Evolutionary conservation across 1,284 basidiomycete genomes (phyloP).

Genomic region (Papiliotrema terrestris): DNA sequence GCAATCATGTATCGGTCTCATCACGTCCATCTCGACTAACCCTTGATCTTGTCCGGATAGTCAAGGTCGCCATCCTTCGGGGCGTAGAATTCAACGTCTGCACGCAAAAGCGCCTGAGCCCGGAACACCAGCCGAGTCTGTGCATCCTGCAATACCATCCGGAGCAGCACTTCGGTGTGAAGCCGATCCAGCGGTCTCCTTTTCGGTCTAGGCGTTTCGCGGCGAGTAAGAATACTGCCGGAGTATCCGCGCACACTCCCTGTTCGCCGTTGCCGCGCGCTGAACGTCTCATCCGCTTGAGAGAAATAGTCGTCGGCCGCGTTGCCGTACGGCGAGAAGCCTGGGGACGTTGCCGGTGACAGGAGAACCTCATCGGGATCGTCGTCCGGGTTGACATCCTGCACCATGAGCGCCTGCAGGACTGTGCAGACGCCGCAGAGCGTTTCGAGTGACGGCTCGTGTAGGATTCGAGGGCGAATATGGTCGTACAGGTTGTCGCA

Average conservation of each 20-base stretch:
- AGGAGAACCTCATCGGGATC: constrained; percentile 26
- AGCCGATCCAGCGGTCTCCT: constrained; percentile 54
- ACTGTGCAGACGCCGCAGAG: constrained; percentile 92
- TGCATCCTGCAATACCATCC: constrained; percentile 88
- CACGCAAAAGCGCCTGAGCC: constrained; percentile 81
- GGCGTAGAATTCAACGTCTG: constrained; percentile 76
- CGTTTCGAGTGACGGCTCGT: constrained; percentile 77
- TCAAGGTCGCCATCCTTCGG: constrained; percentile 69
- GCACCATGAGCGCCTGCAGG: constrained; percentile 86
- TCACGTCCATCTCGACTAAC: constrained; percentile 12
- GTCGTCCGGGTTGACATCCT: constrained; percentile 54
- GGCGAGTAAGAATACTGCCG: constrained; percentile 1
- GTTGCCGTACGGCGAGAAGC: constrained; percentile 7
- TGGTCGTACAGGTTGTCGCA: constrained; percentile 93
- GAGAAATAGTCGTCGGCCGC: constrained; percentile 13
- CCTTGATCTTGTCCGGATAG: constrained; percentile 66
- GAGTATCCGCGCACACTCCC: constrained; percentile 5
- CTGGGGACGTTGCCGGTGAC: constrained; percentile 23
- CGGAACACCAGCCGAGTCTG: constrained; percentile 92
- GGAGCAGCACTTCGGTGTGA: constrained; percentile 67
- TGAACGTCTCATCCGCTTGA: constrained; percentile 2
- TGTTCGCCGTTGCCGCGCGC: constrained; percentile 3
- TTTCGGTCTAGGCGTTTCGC: constrained; percentile 7
- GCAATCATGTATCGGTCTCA: background rate
- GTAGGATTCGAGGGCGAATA: constrained; percentile 84